Evolutionary conservation across 2,329 filamentous ascomycete species (phyloP).

Genomic region (Scopulariopsis brevicaulis): DNA sequence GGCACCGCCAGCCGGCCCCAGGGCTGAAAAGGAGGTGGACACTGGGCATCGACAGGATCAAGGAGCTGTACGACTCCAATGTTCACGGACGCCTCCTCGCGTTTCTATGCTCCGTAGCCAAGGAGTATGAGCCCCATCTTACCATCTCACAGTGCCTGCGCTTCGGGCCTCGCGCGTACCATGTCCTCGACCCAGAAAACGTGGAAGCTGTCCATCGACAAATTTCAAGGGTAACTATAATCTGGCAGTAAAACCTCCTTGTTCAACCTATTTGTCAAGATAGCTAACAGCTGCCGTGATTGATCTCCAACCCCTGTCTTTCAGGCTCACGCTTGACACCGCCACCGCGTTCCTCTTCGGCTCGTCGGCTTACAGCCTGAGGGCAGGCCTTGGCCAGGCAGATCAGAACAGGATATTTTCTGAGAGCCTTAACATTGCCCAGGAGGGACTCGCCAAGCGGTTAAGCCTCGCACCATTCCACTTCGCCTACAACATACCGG

Average conservation of each 20-base stretch:
- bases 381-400: conserved; percentile 14
- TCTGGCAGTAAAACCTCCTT: no score
- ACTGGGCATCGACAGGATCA: background rate
- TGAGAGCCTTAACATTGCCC: conserved; percentile 21
- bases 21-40: background rate
- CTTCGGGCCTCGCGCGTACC: conserved; percentile 1
- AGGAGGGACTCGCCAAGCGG: conserved; percentile 17
- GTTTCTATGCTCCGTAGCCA: background rate
- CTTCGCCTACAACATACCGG: conserved; percentile 1
- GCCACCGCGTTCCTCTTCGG: conserved; percentile 51
- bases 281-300: no score
- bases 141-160: background rate
- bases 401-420: conserved; percentile 20
- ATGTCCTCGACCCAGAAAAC: conserved; percentile 28
- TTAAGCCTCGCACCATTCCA: conserved; percentile 20
- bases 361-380: conserved; percentile 32
- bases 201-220: conserved; percentile 36
- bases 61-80: background rate
- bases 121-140: background rate
- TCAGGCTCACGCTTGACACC: conserved; percentile 34
- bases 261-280: no score
- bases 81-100: background rate
- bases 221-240: conserved; percentile 23
- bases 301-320: conserved; percentile 34
- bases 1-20: background rate